Base-by-base conservation (phyloP, 23 red algal genomes). In the Gracilaria domingensis region DNA sequence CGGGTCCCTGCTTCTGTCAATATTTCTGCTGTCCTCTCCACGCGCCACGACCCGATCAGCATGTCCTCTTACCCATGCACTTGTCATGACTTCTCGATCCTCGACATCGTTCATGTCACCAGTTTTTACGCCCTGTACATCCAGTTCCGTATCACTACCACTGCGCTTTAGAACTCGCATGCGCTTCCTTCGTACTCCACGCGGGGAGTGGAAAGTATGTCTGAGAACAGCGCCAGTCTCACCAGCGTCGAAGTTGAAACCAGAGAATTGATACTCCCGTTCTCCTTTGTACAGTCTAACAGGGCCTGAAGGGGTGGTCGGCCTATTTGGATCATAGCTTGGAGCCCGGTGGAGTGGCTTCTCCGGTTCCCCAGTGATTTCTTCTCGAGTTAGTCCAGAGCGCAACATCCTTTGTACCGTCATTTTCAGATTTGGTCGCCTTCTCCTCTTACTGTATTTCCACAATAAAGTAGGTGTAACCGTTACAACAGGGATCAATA, bases 401-500 rank as follows among this genome's bases (percentile, higher is more conserved):
- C 86, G 86, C 54, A 89, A 62, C 57, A 93, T 61, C 32, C 78
- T 79, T 56, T 93, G 89, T 33, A 93, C 89, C 33, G 85, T 28
- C 66, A 84, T 84, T 48, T 93, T 93, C n/a, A 93, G 21, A 74
- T 93, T 93, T 17, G 89, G 89, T 24, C 89, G 76, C 33, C 66
- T 69, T 65, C 80, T 56, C 20, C 89, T 49, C 53, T 93, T 93
- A 6, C 67, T 50, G 40, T 83, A 83, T 39, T 84, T 83, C 79
- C 79, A 93, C 16, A 84, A 56, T 37, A 93, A 36, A 13, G 53
- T 76, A 40, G 91, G 91, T 25, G 58, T 79, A 18, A 88, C 91
- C 30, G 80, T 86, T 16, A 85, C 37, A 1, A 94, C 66, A 30
- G 91, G 91, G 56, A 48, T 57, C 36, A 94, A 32, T 17, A 82